Evolutionary conservation across 805 yeast species (phyloP), one percentile per base, ranked within the genome.

Genomic region (Ogataea ganodermae): DNA sequence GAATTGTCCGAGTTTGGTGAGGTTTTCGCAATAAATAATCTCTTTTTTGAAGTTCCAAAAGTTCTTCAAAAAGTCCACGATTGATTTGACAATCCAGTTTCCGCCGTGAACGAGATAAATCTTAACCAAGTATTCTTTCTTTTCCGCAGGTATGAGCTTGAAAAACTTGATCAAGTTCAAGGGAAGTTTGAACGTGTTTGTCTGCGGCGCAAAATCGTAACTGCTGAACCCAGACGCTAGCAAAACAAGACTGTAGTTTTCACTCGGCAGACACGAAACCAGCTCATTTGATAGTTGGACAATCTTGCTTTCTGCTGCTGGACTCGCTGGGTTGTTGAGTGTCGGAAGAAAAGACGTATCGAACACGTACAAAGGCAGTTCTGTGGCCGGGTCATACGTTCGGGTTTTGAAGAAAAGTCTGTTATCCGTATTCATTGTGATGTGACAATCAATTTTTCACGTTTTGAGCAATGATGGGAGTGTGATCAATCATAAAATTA

Each of bases 281-380:
- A 88, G 62, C 6, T 77, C 74, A 38, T 80, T 78, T 49, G 86
- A 79, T 35, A 86, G 75, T 24, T 75, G 78, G 32, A 79, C 76
- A 31, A 76, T 61, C 10, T 67, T 68, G 42, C 63, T 63, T 12
- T 72, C 65, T 21, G 60, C 17, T 8, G 53, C 18, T 3, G 44
- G 18, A 18, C 49, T 31, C 16, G 52, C 28, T 3, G 39, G 45
- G 64, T 57, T 69, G 65, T 56, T 68, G 59, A 49, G 65, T 57
- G 80, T 69, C 0, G 96, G 96, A 9, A 91, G 71, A 54, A 80
- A 86, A 12, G 91, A 82, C 3, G 96, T 81, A 63, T 92, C 97
- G 51, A 92, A 81, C 4, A 90, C 83, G 59, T 82, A 90, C 9
- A 92, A 66, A 0, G 96, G 96, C 20, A 81, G 74, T 6, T 76